Evolutionary conservation across 139 green algal species (phyloP), one percentile per base, ranked within the genome.

Genomic region (Spirogloea muscicola): DNA sequence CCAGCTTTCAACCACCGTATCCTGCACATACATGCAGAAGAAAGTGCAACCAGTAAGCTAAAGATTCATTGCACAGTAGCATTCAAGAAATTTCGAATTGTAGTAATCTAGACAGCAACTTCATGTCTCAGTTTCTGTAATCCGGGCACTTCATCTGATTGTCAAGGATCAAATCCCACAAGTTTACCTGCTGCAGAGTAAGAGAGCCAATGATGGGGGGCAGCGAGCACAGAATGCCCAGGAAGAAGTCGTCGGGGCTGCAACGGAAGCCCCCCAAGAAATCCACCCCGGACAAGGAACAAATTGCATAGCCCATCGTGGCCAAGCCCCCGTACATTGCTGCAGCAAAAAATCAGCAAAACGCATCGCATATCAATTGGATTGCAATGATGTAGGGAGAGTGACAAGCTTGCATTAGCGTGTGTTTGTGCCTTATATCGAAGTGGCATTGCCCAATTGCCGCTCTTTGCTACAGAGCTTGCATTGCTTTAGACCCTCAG

Each of bases 251-350:
- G 29, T 59, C 64, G 16, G 64, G 27, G 39, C 69, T 33, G 29
- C 68, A 68, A 7, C 29, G 49, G 39, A 74, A 74, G 21, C 25
- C 64, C 27, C 64, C 64, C 16, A 4, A 7, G n/a, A 74, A 74
- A 4, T 74, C 64, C 4, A 74, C 64, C 3, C 49, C 64, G 13
- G 64, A 27, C 10, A 33, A 34, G 38, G 38, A 27, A 36, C 64
- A 74, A 7, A 74, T 33, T 25, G 69, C 38, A 27, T 74, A 71
- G 37, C 64, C 64, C 37, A 74, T 42, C 37, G 69, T 37, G 5
- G 64, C 64, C 49, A 74, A 41, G 37, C 64, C 64, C 39, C 64
- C 64, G 39, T 74, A 74, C 64, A 74, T 74, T n/a, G 25, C 64
- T 74, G 64, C 49, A 38, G 31, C 27, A 68, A n/a, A n/a, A n/a